Evolutionary conservation across 768 basidiomycete genomes (phyloP).

Genomic region (Hericium erinaceus): DNA sequence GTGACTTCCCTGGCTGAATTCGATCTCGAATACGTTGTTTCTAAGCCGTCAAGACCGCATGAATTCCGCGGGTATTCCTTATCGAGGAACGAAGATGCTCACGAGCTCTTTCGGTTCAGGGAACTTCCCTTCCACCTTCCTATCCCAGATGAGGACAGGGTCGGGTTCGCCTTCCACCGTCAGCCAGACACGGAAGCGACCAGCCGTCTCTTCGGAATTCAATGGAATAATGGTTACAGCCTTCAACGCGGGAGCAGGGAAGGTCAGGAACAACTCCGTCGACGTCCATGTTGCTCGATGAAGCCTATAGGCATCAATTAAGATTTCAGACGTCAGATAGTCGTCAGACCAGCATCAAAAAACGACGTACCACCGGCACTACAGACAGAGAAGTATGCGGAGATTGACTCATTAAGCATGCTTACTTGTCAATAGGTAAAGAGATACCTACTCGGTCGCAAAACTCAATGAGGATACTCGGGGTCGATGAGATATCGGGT

Average conservation of each 20-base stretch:
- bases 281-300: slow-evolving; percentile 92
- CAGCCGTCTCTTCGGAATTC: slow-evolving; percentile 74
- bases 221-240: slow-evolving; percentile 66
- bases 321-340: not conserved
- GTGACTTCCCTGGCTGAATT: slow-evolving; percentile 68
- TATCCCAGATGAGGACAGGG: slow-evolving; percentile 69
- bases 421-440: not conserved
- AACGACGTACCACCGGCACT: slow-evolving; percentile 74
- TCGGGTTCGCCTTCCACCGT: slow-evolving; percentile 25
- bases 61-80: not conserved
- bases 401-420: not conserved
- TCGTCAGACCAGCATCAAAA: not conserved
- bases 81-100: slow-evolving; percentile 20
- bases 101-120: slow-evolving; percentile 84
- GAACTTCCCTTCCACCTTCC: slow-evolving; percentile 86
- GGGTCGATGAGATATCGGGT: slow-evolving; percentile 35
- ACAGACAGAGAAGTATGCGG: not conserved
- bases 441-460: slow-evolving; percentile 69
- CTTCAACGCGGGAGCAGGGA: slow-evolving; percentile 66
- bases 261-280: slow-evolving; percentile 86
- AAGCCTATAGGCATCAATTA: slow-evolving; percentile 43
- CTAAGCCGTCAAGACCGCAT: slow-evolving; percentile 28
- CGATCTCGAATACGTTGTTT: slow-evolving; percentile 85
- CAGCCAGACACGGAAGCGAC: slow-evolving; percentile 89
- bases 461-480: slow-evolving; percentile 80